Evolutionary conservation across 345 rosid species (phyloP).

Genomic region (Sisymbrium irio): DNA sequence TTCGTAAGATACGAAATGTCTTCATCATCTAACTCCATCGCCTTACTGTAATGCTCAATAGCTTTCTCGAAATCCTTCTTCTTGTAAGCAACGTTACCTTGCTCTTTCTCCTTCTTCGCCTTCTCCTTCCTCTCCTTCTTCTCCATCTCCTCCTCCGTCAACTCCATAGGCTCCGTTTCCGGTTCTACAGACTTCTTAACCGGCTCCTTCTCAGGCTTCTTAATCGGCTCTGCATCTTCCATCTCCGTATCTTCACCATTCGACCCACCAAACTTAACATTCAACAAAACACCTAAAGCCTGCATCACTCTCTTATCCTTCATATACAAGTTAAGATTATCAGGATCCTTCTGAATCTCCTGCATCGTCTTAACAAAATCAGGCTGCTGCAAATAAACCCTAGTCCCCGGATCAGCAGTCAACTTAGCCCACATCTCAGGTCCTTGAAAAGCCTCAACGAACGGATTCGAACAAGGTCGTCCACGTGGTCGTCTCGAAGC

Average conservation of each 20-base stretch:
- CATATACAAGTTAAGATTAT: conserved; percentile 65
- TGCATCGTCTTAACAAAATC: conserved; percentile 88
- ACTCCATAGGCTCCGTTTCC: conserved; percentile 28
- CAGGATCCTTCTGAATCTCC: conserved; percentile 83
- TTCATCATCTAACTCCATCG: conserved; percentile 80
- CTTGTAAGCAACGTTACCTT: conserved; percentile 86
- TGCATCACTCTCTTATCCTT: conserved; percentile 96
- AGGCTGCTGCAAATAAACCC: conserved; percentile 65
- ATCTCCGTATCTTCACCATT: conserved; percentile 53
- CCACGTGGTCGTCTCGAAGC: conserved; percentile 47
- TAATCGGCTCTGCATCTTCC: conserved; percentile 26
- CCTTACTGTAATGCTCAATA: conserved; percentile 67
- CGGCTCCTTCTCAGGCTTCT: conserved; percentile 17
- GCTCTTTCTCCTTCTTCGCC: conserved; percentile 67
- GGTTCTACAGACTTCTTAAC: conserved; percentile 14
- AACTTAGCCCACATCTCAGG: conserved; percentile 95
- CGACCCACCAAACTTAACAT: conserved; percentile 55
- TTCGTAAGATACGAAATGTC: conserved; percentile 74
- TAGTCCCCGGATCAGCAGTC: conserved; percentile 81
- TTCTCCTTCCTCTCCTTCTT: conserved; percentile 39
- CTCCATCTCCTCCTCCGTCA: conserved; percentile 40
- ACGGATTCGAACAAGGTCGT: conserved; percentile 44
- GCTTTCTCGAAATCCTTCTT: conserved; percentile 92
- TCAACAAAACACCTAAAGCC: conserved; percentile 81
- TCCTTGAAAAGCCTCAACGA: conserved; percentile 71